Evolutionary conservation across 352 stramenopile species (phyloP).

Genomic region (Peronospora belbahrii): DNA sequence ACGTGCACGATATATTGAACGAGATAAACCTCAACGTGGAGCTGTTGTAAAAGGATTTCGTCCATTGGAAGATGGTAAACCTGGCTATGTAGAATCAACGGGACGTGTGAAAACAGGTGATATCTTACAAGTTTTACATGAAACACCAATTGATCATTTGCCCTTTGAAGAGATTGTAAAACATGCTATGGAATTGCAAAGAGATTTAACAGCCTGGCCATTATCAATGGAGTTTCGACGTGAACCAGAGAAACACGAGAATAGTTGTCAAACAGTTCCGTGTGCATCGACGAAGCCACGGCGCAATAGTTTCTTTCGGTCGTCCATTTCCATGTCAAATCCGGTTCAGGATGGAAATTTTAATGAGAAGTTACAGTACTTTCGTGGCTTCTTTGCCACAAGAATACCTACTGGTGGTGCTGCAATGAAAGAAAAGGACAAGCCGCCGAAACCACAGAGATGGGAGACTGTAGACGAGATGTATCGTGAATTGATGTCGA

Average conservation of each 20-base stretch:
- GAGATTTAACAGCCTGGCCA: slow-evolving; percentile 57
- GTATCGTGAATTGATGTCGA: slow-evolving; percentile 72
- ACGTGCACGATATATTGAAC: slow-evolving; percentile 61
- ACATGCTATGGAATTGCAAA: slow-evolving; percentile 65
- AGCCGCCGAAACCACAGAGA: slow-evolving; percentile 45
- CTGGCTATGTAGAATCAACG: slow-evolving; percentile 67
- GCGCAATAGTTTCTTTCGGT: slow-evolving; percentile 71
- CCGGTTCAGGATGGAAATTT: slow-evolving; percentile 68
- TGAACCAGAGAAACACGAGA: slow-evolving; percentile 35
- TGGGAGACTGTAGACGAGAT: slow-evolving; percentile 79
- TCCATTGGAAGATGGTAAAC: slow-evolving; percentile 35
- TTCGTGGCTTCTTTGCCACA: slow-evolving; percentile 78
- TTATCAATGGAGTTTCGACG: slow-evolving; percentile 71
- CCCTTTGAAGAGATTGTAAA: slow-evolving; percentile 81
- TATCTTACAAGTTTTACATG: slow-evolving; percentile 75
- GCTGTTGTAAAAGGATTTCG: slow-evolving; percentile 78
- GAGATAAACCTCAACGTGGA: slow-evolving; percentile 62
- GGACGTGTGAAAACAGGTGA: slow-evolving; percentile 69
- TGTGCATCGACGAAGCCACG: slow-evolving; percentile 28
- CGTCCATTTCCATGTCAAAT: slow-evolving; percentile 54
- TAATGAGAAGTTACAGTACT: slow-evolving; percentile 84
- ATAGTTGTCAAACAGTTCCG: slow-evolving; percentile 9
- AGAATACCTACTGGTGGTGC: slow-evolving; percentile 66
- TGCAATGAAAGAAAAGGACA: slow-evolving; percentile 61
- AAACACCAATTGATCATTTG: slow-evolving; percentile 70